Evolutionary conservation across 495 filamentous ascomycete species (phyloP).

Genomic region (Oleoguttula mirabilis): DNA sequence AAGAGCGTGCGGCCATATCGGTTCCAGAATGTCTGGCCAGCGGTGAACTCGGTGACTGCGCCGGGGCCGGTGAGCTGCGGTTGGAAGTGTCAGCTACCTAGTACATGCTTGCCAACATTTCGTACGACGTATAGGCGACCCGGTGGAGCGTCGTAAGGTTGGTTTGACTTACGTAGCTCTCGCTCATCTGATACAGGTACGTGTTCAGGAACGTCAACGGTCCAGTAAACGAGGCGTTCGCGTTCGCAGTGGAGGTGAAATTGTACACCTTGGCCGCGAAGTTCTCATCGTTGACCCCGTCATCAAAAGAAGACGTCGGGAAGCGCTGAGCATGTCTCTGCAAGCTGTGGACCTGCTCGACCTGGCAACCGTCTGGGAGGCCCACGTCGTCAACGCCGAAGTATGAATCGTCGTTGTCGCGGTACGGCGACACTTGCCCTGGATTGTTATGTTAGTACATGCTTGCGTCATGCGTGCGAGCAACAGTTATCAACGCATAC

Average conservation of each 20-base stretch:
- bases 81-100: background rate
- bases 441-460: background rate
- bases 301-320: conserved; percentile 30
- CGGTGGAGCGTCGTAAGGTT: too few relatives aligned
- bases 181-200: conserved; percentile 38
- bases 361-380: conserved; percentile 39
- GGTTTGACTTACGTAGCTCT: conserved; percentile 23
- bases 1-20: conserved; percentile 42
- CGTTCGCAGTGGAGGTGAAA: conserved; percentile 31
- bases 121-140: too few relatives aligned
- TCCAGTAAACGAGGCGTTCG: conserved; percentile 30
- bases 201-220: conserved; percentile 40
- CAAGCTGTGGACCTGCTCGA: conserved; percentile 40
- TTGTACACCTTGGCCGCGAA: conserved; percentile 39
- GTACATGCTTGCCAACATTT: too few relatives aligned
- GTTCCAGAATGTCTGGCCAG: conserved; percentile 42
- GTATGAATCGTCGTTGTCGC: conserved; percentile 33
- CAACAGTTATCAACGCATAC: too few relatives aligned
- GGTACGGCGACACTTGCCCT: conserved; percentile 38
- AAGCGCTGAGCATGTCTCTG: conserved; percentile 45
- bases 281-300: conserved; percentile 35
- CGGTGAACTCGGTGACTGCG: conserved; percentile 38
- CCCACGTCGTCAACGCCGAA: conserved; percentile 36
- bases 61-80: conserved; percentile 36
- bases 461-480: background rate